Percentiles rank a stretch among this genome's conserved stretches.
Conservation (phyloP, 257 asterid species). For the Thymus mandschuricus region DNA sequence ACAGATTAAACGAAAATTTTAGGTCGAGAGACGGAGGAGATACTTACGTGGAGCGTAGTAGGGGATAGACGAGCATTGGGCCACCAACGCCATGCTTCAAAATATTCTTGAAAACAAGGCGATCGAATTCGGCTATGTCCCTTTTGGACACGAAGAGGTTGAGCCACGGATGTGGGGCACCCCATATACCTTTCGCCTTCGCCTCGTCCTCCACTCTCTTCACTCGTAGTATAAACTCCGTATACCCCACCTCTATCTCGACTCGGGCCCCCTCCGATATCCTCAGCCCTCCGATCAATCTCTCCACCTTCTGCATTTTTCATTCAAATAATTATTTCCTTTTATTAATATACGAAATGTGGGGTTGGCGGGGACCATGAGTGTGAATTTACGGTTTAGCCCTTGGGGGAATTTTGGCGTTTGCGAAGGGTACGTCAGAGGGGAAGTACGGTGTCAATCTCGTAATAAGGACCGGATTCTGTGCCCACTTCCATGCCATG, state of each 20-base stretch:
- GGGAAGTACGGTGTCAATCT: conserved; percentile 57
- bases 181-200: conserved; percentile 81
- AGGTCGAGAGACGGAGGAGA: too few species aligned
- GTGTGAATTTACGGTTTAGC: conserved; percentile 44
- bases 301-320: conserved; percentile 50
- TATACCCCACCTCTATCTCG: conserved; percentile 53
- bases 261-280: conserved; percentile 44
- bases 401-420: conserved; percentile 34
- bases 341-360: background rate
- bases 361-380: conserved; percentile 39
- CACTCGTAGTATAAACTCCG: conserved; percentile 75
- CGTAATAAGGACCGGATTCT: conserved; percentile 48
- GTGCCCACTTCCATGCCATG: conserved; percentile 43
- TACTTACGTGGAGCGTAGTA: conserved; percentile 80
- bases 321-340: background rate
- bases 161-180: conserved; percentile 98
- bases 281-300: conserved; percentile 48
- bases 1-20: too few species aligned
- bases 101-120: conserved; percentile 63
- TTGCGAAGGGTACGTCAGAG: conserved; percentile 26
- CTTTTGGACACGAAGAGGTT: conserved; percentile 73
- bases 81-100: conserved; percentile 86
- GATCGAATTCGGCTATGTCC: conserved; percentile 66
- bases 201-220: conserved; percentile 73
- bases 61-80: conserved; percentile 84